Percentiles rank a stretch among this genome's conserved stretches.
These are phyloP conservation scores for Funneliformis mosseae DNA, from an alignment of 192 early-diverging fungal genomes.

Conservation along the genomic window DNA sequence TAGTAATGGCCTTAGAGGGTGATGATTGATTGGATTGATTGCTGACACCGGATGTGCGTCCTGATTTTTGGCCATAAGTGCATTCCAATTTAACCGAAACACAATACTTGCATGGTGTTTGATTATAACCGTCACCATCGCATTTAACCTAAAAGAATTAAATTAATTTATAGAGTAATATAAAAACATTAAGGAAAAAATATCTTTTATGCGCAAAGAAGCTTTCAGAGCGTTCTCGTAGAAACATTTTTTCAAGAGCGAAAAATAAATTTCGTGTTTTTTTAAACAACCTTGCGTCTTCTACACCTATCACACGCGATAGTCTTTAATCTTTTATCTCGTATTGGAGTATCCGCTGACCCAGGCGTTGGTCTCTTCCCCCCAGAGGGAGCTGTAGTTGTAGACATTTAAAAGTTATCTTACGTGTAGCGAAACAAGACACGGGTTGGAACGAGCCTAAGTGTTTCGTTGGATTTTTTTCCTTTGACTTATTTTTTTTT, in stretches of 20 bases:
- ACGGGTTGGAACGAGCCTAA: background rate
- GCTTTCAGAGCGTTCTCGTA: background rate
- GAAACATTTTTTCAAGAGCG: background rate
- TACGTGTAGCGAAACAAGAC: background rate
- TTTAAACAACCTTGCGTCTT: conserved; percentile 14
- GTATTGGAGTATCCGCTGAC: background rate
- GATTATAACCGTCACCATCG: conserved; percentile 29
- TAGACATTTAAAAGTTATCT: background rate
- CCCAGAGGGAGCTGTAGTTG: background rate
- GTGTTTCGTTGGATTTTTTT: background rate
- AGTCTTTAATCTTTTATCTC: conserved; percentile 29
- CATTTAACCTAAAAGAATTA: conserved; percentile 25
- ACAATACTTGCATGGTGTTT: conserved; percentile 28
- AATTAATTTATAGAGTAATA: background rate
- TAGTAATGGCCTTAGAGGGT: background rate
- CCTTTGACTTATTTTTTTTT: background rate
- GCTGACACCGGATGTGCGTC: background rate
- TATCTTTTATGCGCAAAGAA: background rate
- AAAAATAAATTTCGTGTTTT: background rate
- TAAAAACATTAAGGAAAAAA: background rate
- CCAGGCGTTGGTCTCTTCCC: conserved; percentile 23
- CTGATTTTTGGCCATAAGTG: conserved; percentile 14
- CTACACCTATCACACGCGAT: conserved; percentile 34
- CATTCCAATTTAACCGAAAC: conserved; percentile 27
- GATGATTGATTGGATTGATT: background rate